Evolutionary conservation across 441 rosid species (phyloP), one percentile per base, ranked within the genome.

Genomic region (Populus trichocarpa): DNA sequence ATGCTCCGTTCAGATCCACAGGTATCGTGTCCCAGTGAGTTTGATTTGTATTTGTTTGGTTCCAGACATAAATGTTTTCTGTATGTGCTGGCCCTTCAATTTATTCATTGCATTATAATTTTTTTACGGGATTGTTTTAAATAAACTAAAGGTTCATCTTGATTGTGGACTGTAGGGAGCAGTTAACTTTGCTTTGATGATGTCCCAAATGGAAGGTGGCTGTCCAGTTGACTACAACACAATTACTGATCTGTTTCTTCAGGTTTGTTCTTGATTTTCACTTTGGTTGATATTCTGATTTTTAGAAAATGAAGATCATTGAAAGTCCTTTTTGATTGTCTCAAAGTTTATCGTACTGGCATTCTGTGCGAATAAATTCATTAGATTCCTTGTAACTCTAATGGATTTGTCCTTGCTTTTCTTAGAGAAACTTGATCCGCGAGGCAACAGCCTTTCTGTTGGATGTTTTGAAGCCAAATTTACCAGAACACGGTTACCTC

Each of bases 361-460:
- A 4, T 22, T 57, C 20, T 72, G 6, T 53, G 26, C 16, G 4
- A 23, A 30, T 30, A 30, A 30, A 30, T 30, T 30, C 32, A 30
- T 30, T 30, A 30, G 32, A 30, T 32, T 33, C 26, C 26, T 3
- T 69, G 7, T 13, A 33, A 16, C 53, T 64, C 25, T 77, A 71
- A 40, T 67, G 32, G 35, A 38, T 20, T 4, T 33, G 32, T n/a
- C 46, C 16, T 67, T 35, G 28, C 53, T 8, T 75, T 30, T 10
- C 53, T 76, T 86, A 95, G 99, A 95, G 99, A 87, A 97, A 97
- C 80, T 75, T 97, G 90, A 92, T 97, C 76, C 97, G 99, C 70
- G 99, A 97, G 82, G 98, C 99, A 33, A 97, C 99, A 72, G 99
- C 99, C 73, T 97, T 97, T 86, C 93, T 97, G 46, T 86, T 97